Evolutionary conservation across 2,329 filamentous ascomycete genomes (phyloP).

Genomic region (Neopestalotiopsis sp.): DNA sequence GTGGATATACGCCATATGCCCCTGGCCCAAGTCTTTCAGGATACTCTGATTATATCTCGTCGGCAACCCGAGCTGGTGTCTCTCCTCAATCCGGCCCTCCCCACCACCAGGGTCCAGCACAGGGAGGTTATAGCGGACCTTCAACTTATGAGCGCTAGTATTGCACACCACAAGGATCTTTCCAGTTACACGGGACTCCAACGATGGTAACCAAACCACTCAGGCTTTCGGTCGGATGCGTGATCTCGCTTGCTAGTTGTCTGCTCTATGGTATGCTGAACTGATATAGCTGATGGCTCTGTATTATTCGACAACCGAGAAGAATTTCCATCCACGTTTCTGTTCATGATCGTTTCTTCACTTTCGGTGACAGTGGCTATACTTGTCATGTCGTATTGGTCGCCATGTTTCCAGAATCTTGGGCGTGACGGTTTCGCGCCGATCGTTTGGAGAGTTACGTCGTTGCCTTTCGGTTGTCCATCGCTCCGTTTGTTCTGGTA

Average conservation of each 20-base stretch:
- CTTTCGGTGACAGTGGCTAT: background rate
- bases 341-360: background rate
- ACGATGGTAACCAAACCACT: background rate
- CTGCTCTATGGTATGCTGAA: background rate
- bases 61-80: too few relatives aligned
- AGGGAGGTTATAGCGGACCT: too few relatives aligned
- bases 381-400: background rate
- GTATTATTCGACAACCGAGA: background rate
- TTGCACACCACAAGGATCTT: too few relatives aligned
- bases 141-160: too few relatives aligned
- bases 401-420: background rate
- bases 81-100: too few relatives aligned
- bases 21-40: too few relatives aligned
- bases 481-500: background rate
- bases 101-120: too few relatives aligned
- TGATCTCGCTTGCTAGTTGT: background rate
- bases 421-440: background rate
- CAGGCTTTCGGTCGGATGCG: background rate
- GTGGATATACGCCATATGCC: too few relatives aligned
- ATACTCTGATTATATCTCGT: too few relatives aligned
- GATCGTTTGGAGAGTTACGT: background rate
- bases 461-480: background rate
- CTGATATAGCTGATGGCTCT: background rate
- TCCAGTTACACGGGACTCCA: background rate
- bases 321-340: background rate